These are phyloP conservation scores for Fraxinus cuspidata DNA, from an alignment of 257 asterid genomes.

Conservation along the genomic window DNA sequence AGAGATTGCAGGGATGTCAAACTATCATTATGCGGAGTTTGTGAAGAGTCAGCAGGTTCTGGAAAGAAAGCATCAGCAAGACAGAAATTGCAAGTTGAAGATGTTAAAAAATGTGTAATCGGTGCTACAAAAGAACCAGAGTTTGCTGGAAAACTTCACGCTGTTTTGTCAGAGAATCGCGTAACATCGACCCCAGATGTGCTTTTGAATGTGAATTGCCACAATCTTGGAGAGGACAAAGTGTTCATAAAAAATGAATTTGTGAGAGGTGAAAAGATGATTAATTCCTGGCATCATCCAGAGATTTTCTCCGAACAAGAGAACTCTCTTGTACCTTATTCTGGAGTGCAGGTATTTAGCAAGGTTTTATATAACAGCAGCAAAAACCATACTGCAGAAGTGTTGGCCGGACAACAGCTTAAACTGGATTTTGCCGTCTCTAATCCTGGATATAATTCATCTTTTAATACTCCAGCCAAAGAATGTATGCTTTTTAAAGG, in stretches of 20 bases:
- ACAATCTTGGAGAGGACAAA: slow-evolving; percentile 36
- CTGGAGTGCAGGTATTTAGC: slow-evolving; percentile 41
- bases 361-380: slow-evolving; percentile 29
- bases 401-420: slow-evolving; percentile 33
- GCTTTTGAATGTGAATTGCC: slow-evolving; percentile 30
- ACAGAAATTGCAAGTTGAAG: slow-evolving; percentile 41
- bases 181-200: slow-evolving; percentile 32
- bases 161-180: slow-evolving; percentile 35
- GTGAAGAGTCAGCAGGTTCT: slow-evolving; percentile 33
- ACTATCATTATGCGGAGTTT: slow-evolving; percentile 33
- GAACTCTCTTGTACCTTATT: slow-evolving; percentile 41
- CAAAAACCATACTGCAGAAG: slow-evolving; percentile 36
- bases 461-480: slow-evolving; percentile 38
- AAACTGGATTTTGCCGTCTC: slow-evolving; percentile 25
- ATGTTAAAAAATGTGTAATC: slow-evolving; percentile 37
- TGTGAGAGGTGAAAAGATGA: slow-evolving; percentile 33
- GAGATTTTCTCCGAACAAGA: slow-evolving; percentile 32
- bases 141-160: slow-evolving; percentile 34
- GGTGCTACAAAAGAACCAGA: slow-evolving; percentile 37
- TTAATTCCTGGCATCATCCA: slow-evolving; percentile 32
- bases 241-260: not conserved
- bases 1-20: slow-evolving; percentile 27
- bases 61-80: slow-evolving; percentile 34
- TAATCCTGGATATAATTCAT: slow-evolving; percentile 26
- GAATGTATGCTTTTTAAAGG: slow-evolving; percentile 30